These are phyloP conservation scores for Lasiodiplodia sp. DNA, from an alignment of 2,329 filamentous ascomycete species.

Conservation along the genomic window DNA sequence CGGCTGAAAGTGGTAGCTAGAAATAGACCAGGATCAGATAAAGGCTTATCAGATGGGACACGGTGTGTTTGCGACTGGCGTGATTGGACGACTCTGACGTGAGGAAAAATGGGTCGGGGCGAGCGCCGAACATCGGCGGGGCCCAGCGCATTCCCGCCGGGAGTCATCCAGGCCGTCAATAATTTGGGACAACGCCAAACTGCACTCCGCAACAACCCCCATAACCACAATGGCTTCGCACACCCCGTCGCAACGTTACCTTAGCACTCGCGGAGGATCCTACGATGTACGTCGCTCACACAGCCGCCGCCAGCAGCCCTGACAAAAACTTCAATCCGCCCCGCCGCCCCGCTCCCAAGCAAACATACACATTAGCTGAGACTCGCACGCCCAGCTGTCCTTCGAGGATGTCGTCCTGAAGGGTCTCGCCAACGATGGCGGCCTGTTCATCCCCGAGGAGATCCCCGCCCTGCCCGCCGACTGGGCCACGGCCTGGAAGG, in stretches of 20 bases:
- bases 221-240: slow-evolving; percentile 50
- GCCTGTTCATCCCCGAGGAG: slow-evolving; percentile 86
- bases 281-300: slow-evolving; percentile 59
- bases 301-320: not conserved
- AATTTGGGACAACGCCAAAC: not conserved
- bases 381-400: slow-evolving; percentile 66
- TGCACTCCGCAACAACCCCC: not conserved
- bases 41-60: slow-evolving; percentile 12
- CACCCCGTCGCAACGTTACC: slow-evolving; percentile 65
- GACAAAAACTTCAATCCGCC: slow-evolving; percentile 21
- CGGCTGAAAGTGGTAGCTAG: not conserved
- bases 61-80: slow-evolving; percentile 12
- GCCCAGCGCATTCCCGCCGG: slow-evolving; percentile 3
- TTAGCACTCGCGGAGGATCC: slow-evolving; percentile 68
- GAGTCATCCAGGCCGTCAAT: slow-evolving; percentile 10
- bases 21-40: not conserved
- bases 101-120: slow-evolving; percentile 7
- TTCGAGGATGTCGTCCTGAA: slow-evolving; percentile 93
- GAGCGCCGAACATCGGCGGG: slow-evolving; percentile 21
- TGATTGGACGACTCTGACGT: slow-evolving; percentile 21
- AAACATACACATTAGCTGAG: slow-evolving; percentile 23
- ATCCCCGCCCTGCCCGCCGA: slow-evolving; percentile 70
- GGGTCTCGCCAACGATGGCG: slow-evolving; percentile 84
- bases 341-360: slow-evolving; percentile 38
- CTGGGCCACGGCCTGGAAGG: slow-evolving; percentile 76